Conservation (phyloP, 106 monocot species). For the Apostasia ramifera region DNA sequence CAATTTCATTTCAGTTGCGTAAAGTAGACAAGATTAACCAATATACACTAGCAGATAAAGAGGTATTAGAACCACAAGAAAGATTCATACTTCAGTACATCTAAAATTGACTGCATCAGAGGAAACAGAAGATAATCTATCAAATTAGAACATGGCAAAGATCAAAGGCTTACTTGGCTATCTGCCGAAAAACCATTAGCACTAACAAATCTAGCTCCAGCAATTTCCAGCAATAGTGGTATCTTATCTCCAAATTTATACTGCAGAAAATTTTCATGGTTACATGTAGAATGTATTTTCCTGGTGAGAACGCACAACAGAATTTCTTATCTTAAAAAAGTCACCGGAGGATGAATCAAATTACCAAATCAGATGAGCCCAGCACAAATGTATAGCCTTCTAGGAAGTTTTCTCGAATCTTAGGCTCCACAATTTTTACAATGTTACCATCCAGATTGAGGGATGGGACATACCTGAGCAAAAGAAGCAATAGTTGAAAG, state of each 20-base stretch:
- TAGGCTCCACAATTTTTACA: conserved; percentile 52
- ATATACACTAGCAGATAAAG: too few relatives aligned
- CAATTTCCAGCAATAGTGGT: conserved; percentile 34
- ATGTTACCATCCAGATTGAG: conserved; percentile 35
- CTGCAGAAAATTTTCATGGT: conserved; percentile 33
- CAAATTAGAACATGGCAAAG: not conserved
- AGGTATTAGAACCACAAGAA: too few relatives aligned
- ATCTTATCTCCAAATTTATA: conserved; percentile 69
- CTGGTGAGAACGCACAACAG: not conserved
- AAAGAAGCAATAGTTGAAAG: not conserved
- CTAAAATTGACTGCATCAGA: not conserved
- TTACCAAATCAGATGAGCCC: conserved; percentile 42
- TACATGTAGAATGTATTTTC: not conserved
- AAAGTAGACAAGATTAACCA: too few relatives aligned
- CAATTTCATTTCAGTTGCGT: too few relatives aligned
- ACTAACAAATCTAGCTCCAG: conserved; percentile 46
- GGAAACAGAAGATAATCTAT: not conserved
- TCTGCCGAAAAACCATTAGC: conserved; percentile 47
- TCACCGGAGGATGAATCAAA: conserved; percentile 2
- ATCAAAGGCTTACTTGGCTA: conserved; percentile 28
- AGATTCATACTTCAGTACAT: not conserved
- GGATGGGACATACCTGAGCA: conserved; percentile 43
- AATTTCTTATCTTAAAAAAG: too few relatives aligned
- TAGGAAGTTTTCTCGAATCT: conserved; percentile 53
- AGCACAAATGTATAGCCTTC: conserved; percentile 65